Base-by-base conservation (phyloP, 2,329 filamentous ascomycete species). In the Eutypella sp. region DNA sequence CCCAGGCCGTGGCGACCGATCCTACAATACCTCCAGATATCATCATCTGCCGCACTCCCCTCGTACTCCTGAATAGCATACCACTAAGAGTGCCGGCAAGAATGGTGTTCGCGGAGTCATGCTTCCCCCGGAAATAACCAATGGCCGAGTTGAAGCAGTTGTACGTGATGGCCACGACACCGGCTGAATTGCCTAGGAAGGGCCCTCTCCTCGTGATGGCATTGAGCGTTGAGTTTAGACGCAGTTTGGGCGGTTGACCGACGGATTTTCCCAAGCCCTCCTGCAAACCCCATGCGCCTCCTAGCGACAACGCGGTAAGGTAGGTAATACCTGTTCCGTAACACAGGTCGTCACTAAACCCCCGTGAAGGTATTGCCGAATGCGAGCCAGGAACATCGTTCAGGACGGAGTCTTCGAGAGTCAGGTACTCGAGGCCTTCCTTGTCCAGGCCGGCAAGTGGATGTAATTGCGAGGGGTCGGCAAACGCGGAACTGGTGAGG, bases 261-360 rank as follows among this genome's bases (percentile, higher is more conserved):
- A 81, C 81, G n/a, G 84, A 87, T 67, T 86, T 84, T 62, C 84
- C 82, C 58, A 97, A 71, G 10, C 93, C 93, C 70, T 99, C 93
- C 54, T 87, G 85, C 57, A 99, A 68, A 51, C 93, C 93, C 92
- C 92, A 97, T 47, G 82, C 84, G 56, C 93, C 93, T 67, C 93
- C 93, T 55, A 95, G 65, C 34, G 85, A 79, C 59, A 99, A 74
- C 6, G 87, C 93, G n/a, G 87, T 75, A 49, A 99, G 76, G 66
- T 99, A 99, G 63, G 90, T 96, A 51, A 92, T 84, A 59, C 93
- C 93, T 19, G 93, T 95, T 62, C 95, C 93, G 67, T 99, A 99
- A 72, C 93, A 97, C 49, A 99, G 81, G 67, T 99, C 93, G 65
- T 99, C 93, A 50, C 91, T 95, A 83, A 95, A 99, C 65, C 93